Base-by-base conservation (phyloP, 257 asterid genomes). In the Euphrasia confusa region DNA sequence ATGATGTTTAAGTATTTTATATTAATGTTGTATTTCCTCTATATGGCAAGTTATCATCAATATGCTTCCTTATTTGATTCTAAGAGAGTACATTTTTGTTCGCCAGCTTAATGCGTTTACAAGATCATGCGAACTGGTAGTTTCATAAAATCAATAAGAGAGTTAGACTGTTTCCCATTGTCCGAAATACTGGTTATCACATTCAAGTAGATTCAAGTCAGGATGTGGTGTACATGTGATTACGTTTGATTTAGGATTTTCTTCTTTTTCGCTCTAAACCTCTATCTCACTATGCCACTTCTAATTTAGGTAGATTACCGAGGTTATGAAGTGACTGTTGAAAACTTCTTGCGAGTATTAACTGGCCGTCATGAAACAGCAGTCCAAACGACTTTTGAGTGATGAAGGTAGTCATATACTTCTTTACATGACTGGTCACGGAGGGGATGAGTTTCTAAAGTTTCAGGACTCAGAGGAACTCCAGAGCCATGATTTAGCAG, bases 381-480 rank as follows among this genome's bases (percentile, higher is more conserved):
- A 64, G 97, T 93, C 99, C 60, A 93, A 93, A 75, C 91, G 96
- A 54, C 96, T 89, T 60, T 81, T 93, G 53, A 93, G 99, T 79
- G 99, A 93, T 73, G 99, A 93, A 81, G 99, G 96, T 61, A 93
- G 99, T 68, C 99, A 89, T 69, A 77, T 89, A 79, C 93, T 93
- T 58, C 80, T 93, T 28, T 93, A 87, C 78, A 93, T 93, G 97
- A 93, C 97, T 15, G 97, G 99, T 71, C 96, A 93, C 74, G 99
- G 99, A 4, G 99, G 99, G 64, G 97, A 93, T 5, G 95, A 89
- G 81, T 93, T 93, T 79, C 80, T 93, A n/a, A 93, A 93, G 68
- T 93, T 89, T 79, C 97, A 93, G 76, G 99, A 93, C 81, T 78
- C 94, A 2, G 99, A 93, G 76, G 99, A 93, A 82, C 97, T 93